Evolutionary conservation across 179 eudicot genomes (phyloP), one percentile per base, ranked within the genome.

Genomic region (Drosera spatulata): DNA sequence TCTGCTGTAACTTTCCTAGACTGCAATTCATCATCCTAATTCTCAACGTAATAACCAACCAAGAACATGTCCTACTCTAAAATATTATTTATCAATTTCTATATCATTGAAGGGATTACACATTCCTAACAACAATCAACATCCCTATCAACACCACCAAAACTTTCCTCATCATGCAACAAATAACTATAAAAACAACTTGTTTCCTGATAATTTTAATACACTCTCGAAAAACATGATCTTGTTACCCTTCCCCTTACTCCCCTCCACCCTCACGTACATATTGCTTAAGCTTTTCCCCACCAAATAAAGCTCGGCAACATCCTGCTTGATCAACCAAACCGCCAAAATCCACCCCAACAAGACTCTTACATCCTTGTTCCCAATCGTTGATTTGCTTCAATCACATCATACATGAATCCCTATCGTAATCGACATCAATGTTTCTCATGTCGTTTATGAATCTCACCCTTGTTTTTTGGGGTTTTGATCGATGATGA

Each of bases 381-480:
- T 70, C 6, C 14, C 44, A 7, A 44, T 50, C 2, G 8, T 62
- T 45, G 44, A 70, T 52, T 67, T 70, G 3, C 58, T 60, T 53
- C 11, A 56, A 53, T 39, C 72, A 62, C 0, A 75, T 15, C 3
- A 51, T 15, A 0, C 68, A 42, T 37, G 69, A 63, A 5, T 12
- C 43, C 45, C 54, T 56, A 46, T 60, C 63, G 56, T 70, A 75
- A 14, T 75, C 75, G 2, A 65, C 22, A 4, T 61, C 56, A 2
- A 56, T 56, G 56, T 68, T 64, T 15, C 54, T 70, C 50, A 75
- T 63, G 4, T 70, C 75, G 6, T 68, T 42, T 12, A 39, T 7
- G 44, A 70, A 61, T 4, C 50, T 46, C 42, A 70, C 69, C 67
- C 79, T 15, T 62, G 66, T 64, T 70, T 66, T 61, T 70, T 75